These are phyloP conservation scores for Ceriops tagal DNA, from an alignment of 345 rosid genomes.

Conservation along the genomic window DNA sequence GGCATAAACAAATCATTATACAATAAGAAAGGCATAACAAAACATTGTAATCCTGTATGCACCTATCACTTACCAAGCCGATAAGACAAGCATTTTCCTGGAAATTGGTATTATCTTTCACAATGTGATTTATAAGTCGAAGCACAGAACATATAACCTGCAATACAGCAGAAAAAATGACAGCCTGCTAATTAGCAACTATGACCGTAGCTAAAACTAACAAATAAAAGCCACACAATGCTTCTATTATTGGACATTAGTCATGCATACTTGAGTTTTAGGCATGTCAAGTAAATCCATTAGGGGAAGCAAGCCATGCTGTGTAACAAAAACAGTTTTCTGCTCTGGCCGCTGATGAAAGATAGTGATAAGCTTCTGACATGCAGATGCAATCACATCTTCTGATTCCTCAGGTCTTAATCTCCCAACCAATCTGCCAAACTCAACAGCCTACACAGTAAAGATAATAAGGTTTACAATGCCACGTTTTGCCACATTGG, in stretches of 20 bases:
- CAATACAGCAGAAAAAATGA: conserved; percentile 21
- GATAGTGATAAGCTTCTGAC: conserved; percentile 70
- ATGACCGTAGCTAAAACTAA: background rate
- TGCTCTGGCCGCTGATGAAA: conserved; percentile 93
- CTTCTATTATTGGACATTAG: background rate
- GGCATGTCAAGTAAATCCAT: conserved; percentile 88
- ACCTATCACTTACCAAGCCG: conserved; percentile 37
- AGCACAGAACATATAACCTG: conserved; percentile 89
- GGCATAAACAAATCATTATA: too few relatives aligned
- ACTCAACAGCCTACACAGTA: conserved; percentile 79
- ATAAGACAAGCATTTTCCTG: conserved; percentile 99
- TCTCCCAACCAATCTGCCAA: conserved; percentile 73
- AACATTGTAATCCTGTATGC: background rate
- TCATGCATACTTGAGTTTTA: conserved; percentile 61
- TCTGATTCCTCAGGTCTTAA: conserved; percentile 83
- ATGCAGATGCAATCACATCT: conserved; percentile 82
- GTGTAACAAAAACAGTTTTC: conserved; percentile 76
- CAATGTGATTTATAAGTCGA: conserved; percentile 79
- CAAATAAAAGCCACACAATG: background rate
- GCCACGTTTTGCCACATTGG: too few relatives aligned
- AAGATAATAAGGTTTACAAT: conserved; percentile 22
- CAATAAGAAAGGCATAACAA: background rate
- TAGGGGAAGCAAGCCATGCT: conserved; percentile 88
- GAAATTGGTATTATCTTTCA: conserved; percentile 79
- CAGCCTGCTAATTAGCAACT: conserved; percentile 14